These are phyloP conservation scores for Ustilago hordei DNA, from an alignment of 1,284 basidiomycete species.

Conservation along the genomic window DNA sequence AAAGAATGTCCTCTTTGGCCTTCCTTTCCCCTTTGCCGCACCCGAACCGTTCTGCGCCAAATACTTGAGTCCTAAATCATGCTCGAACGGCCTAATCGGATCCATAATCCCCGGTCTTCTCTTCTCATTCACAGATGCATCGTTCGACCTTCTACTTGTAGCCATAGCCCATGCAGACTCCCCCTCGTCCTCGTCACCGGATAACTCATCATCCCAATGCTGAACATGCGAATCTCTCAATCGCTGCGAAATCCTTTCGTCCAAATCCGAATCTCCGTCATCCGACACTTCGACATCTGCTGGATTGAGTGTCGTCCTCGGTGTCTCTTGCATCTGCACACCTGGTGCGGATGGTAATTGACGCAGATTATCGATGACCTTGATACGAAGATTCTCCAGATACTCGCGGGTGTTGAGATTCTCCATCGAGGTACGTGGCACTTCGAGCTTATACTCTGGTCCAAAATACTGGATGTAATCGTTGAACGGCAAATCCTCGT, in stretches of 20 bases:
- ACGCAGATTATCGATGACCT: slow-evolving; percentile 82
- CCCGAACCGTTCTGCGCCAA: slow-evolving; percentile 42
- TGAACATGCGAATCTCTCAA: slow-evolving; percentile 64
- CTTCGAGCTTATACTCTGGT: slow-evolving; percentile 92
- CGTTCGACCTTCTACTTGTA: slow-evolving; percentile 19
- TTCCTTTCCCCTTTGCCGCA: slow-evolving; percentile 34
- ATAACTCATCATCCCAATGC: slow-evolving; percentile 62
- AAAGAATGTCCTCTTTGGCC: slow-evolving; percentile 55
- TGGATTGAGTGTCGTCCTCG: slow-evolving; percentile 73
- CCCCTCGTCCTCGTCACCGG: slow-evolving; percentile 54
- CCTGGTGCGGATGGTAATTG: slow-evolving; percentile 85
- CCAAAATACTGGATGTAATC: slow-evolving; percentile 99
- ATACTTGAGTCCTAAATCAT: slow-evolving; percentile 47
- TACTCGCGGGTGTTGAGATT: slow-evolving; percentile 89
- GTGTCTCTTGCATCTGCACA: slow-evolving; percentile 86
- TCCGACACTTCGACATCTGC: slow-evolving; percentile 72
- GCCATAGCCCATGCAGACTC: slow-evolving; percentile 27
- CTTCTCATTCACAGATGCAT: slow-evolving; percentile 2
- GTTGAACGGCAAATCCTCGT: slow-evolving; percentile 85
- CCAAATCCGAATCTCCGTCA: slow-evolving; percentile 69
- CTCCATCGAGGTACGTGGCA: slow-evolving; percentile 91
- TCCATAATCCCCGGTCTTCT: slow-evolving; percentile 46
- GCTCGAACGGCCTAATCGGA: slow-evolving; percentile 36
- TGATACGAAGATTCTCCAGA: slow-evolving; percentile 80
- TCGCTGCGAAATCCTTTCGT: slow-evolving; percentile 66